phyloP scores from a whole-genome alignment of 2,329 filamentous ascomycete genomes.

The Zymoseptoria tritici region DNA sequence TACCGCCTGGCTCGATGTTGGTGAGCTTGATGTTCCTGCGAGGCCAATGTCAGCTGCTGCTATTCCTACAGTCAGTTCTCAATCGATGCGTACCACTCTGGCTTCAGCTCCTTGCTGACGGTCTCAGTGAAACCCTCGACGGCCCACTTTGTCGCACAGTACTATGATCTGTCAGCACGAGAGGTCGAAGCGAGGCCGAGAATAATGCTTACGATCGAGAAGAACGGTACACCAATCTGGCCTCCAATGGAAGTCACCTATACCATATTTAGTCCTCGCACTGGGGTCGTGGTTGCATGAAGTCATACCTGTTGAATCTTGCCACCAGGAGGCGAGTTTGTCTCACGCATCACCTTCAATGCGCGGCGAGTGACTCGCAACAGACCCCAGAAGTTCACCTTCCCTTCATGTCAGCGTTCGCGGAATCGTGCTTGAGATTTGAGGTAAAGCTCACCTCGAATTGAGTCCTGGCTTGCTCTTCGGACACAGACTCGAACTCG shows the following conservation, averaged over 20 bases:
- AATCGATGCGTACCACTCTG: constrained; percentile 32
- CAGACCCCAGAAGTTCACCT: constrained; percentile 52
- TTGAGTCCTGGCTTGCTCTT: constrained; percentile 44
- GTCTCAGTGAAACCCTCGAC: constrained; percentile 44
- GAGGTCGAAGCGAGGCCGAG: background rate
- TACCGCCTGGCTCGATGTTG: constrained; percentile 40
- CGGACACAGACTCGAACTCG: constrained; percentile 46
- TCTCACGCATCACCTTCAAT: constrained; percentile 39
- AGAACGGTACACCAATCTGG: constrained; percentile 35
- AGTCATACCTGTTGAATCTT: constrained; percentile 46
- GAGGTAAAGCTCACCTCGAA: constrained; percentile 35
- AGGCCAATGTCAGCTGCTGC: background rate
- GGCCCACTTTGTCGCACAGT: constrained; percentile 39
- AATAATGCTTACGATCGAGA: constrained; percentile 24
- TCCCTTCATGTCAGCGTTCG: background rate
- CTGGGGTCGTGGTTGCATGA: background rate
- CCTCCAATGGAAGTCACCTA: constrained; percentile 44
- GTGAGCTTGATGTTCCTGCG: constrained; percentile 36
- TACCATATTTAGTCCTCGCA: background rate
- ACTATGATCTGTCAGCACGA: constrained; percentile 13
- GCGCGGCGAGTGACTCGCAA: constrained; percentile 46
- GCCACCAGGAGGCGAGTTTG: constrained; percentile 41
- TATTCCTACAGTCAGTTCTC: background rate
- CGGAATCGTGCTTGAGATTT: background rate
- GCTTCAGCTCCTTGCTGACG: constrained; percentile 36